Evolutionary conservation across 2,329 filamentous ascomycete genomes (phyloP), one percentile per base, ranked within the genome.

Genomic region (Calonectria multiphialidica): DNA sequence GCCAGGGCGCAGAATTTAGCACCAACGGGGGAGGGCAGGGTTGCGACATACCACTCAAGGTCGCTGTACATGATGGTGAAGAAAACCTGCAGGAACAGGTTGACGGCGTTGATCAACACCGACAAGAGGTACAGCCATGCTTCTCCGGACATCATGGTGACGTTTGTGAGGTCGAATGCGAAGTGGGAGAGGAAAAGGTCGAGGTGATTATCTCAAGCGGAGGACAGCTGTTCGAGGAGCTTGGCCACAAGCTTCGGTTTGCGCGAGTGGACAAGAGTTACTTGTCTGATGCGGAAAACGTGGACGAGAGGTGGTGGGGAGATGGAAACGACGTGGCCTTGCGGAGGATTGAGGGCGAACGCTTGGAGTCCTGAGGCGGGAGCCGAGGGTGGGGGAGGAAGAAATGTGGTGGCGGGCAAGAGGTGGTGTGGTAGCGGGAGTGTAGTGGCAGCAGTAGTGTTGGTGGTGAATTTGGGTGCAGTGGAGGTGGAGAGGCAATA

Each of bases 11-110:
- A 74, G 68, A 72, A 62, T 67, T 70, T 72, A 70, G 72, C 63
- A 57, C 45, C 49, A 49, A 69, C 28, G 67, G 44, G 62, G 68
- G 49, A 74, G 66, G 67, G 71, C 18, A 49, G 35, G 66, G 55
- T 59, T 47, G 66, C 65, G 62, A 89, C 94, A 82, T 88, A 98
- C 96, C 97, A 99, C 93, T 99, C 97, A 82, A 99, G 88, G 90
- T 99, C 97, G 86, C 95, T 98, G 88, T 98, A 99, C 97, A 99
- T 99, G 84, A 99, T 99, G 71, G 97, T 99, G 89, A 99, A 99
- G 91, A 99, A 99, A 81, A 99, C 97, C 89, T 99, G 97, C 71
- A 99, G 91, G 87, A 99, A 99, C 83, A 99, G 91, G 90, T 99
- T 99, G 92, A 99, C 96, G 88, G 97, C 97, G 89, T 99, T 99